These are phyloP conservation scores for Penstemon eatonii DNA, from an alignment of 257 asterid species.

Conservation along the genomic window DNA sequence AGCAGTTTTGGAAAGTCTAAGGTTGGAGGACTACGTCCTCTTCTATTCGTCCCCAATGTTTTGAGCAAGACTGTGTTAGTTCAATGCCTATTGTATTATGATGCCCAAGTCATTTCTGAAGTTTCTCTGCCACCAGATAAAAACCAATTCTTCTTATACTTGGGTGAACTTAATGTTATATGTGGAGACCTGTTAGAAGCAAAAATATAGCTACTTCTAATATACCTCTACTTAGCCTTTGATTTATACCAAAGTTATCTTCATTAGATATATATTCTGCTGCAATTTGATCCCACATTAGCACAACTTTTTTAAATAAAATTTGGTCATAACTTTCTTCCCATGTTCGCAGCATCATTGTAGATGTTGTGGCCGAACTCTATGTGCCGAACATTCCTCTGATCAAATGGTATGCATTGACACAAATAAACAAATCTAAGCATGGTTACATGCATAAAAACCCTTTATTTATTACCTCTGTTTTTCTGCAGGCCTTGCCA, in stretches of 20 bases:
- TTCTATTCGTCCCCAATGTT: not conserved
- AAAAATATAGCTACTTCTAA: constrained; percentile 4
- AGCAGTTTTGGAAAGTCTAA: constrained; percentile 10
- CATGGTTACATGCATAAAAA: constrained; percentile 2
- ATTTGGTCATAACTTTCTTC: not conserved
- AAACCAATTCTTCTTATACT: not conserved
- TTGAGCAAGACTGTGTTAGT: constrained; percentile 15
- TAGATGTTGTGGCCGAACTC: constrained; percentile 92
- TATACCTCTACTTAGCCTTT: constrained; percentile 12
- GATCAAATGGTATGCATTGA: constrained; percentile 69
- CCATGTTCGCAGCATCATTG: constrained; percentile 78
- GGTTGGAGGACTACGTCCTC: not conserved
- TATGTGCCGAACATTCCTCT: constrained; percentile 93
- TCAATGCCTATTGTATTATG: not conserved
- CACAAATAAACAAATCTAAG: constrained; percentile 3
- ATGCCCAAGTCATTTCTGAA: constrained; percentile 4
- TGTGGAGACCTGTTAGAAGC: constrained; percentile 12
- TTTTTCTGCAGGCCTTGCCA: constrained; percentile 76
- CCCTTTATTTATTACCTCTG: not conserved
- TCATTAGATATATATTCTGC: constrained; percentile 12
- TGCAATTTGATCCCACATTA: constrained; percentile 23
- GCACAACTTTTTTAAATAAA: not conserved
- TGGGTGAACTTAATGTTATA: not conserved
- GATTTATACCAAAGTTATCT: constrained; percentile 14
- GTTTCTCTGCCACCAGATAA: not conserved